A percentile compares a stretch with the other conserved stretches of the same genome.
Evolutionary conservation across 1,284 basidiomycete genomes (phyloP).

Genomic region (Gymnopus androsaceus): DNA sequence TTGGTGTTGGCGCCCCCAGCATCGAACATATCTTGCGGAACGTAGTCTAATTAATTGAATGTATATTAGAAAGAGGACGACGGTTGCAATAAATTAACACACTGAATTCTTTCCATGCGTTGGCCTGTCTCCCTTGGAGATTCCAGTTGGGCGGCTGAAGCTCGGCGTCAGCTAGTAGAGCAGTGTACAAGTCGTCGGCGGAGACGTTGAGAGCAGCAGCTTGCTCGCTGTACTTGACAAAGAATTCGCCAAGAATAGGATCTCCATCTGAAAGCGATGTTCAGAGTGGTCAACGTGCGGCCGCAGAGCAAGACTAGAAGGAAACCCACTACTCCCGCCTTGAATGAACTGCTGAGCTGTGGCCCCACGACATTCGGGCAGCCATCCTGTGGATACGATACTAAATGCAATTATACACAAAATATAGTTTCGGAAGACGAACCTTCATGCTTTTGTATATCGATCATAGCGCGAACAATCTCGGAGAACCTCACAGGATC

Average conservation of each 20-base stretch:
- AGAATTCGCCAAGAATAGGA: constrained; percentile 65
- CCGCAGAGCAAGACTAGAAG: neutral
- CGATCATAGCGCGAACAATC: constrained; percentile 63
- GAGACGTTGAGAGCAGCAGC: constrained; percentile 49
- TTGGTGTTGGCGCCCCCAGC: constrained; percentile 60
- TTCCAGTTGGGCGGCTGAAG: constrained; percentile 62
- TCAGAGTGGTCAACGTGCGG: neutral
- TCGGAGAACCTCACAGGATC: constrained; percentile 57
- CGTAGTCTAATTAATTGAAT: constrained; percentile 54
- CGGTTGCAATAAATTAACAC: constrained; percentile 4
- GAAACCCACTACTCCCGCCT: constrained; percentile 59
- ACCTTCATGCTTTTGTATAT: constrained; percentile 68
- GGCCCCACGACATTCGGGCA: constrained; percentile 64
- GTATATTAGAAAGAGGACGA: neutral
- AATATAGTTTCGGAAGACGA: neutral
- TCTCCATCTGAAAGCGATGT: constrained; percentile 51
- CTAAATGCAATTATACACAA: neutral
- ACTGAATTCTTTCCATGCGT: constrained; percentile 58
- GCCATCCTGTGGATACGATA: constrained; percentile 35
- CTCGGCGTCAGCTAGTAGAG: constrained; percentile 62
- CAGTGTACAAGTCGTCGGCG: constrained; percentile 48
- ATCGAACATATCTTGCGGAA: constrained; percentile 53
- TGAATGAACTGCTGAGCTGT: constrained; percentile 51
- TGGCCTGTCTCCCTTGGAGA: constrained; percentile 60
- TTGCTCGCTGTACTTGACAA: constrained; percentile 60